Evolutionary conservation across 108 stramenopile genomes (phyloP).

Genomic region (Cylindrotheca closterium): DNA sequence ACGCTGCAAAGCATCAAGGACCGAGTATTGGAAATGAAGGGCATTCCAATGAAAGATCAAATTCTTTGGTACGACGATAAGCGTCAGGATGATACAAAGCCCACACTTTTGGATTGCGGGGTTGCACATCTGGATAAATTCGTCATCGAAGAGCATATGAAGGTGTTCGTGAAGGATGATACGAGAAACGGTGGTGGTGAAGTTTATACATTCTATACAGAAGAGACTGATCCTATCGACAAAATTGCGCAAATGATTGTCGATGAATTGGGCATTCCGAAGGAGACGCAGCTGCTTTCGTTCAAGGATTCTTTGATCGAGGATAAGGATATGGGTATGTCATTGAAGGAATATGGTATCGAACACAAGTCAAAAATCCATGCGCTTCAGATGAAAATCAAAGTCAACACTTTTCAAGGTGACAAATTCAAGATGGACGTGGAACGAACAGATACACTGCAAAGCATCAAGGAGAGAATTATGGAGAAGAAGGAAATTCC

Average conservation of each 20-base stretch:
- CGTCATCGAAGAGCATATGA: neutral
- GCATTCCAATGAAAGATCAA: conserved; percentile 17
- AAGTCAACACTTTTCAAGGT: conserved; percentile 1
- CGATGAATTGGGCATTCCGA: conserved; percentile 10
- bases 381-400: neutral
- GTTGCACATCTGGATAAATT: neutral
- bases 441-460: conserved; percentile 6
- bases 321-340: conserved; percentile 6
- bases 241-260: conserved; percentile 1
- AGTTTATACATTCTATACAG: neutral
- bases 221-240: conserved; percentile 10
- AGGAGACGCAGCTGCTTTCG: conserved; percentile 48
- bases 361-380: neutral
- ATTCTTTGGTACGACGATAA: neutral
- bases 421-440: neutral
- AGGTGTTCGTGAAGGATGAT: conserved; percentile 7
- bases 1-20: too few relatives aligned
- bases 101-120: conserved; percentile 1
- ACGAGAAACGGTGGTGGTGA: conserved; percentile 5
- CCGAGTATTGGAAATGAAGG: conserved; percentile 3
- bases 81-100: neutral
- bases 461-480: conserved; percentile 4
- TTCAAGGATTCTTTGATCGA: conserved; percentile 50
- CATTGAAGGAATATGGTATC: conserved; percentile 20
- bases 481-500: neutral